phyloP scores from a whole-genome alignment of 1,284 basidiomycete species.

The Naganishia liquefaciens region DNA sequence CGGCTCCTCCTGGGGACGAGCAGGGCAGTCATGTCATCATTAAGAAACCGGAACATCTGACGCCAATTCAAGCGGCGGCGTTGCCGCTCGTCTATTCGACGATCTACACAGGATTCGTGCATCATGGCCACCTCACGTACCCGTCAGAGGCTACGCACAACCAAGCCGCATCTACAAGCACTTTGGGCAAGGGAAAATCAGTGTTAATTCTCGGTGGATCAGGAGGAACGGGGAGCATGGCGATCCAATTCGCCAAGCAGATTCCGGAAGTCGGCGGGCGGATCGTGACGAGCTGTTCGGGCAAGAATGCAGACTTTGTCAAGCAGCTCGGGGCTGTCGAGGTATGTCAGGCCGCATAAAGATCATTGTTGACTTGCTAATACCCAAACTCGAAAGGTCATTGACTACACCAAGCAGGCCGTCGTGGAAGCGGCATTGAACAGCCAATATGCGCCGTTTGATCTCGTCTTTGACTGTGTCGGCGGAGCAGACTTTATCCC shows the following conservation, averaged over 20 bases:
- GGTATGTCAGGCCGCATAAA: conserved; percentile 37
- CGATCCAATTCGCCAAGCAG: conserved; percentile 66
- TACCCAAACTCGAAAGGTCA: conserved; percentile 50
- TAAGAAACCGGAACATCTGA: conserved; percentile 58
- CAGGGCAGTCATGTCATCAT: conserved; percentile 45
- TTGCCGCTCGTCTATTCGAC: conserved; percentile 62
- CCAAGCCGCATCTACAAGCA: conserved; percentile 51
- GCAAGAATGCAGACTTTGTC: conserved; percentile 58
- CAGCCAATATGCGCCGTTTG: conserved; percentile 45
- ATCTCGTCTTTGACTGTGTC: conserved; percentile 47
- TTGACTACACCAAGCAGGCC: conserved; percentile 63
- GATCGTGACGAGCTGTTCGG: conserved; percentile 63
- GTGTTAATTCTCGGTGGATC: conserved; percentile 69
- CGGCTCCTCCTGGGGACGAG: conserved; percentile 30
- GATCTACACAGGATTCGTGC: conserved; percentile 60
- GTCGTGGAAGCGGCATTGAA: conserved; percentile 56
- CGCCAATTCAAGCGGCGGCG: conserved; percentile 62
- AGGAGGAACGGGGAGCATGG: conserved; percentile 64
- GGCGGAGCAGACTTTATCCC: conserved; percentile 42
- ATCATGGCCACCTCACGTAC: conserved; percentile 51
- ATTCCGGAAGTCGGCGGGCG: conserved; percentile 51
- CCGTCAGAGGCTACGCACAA: conserved; percentile 20
- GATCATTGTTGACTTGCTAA: too few relatives aligned
- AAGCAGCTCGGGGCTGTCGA: conserved; percentile 56
- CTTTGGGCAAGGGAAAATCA: conserved; percentile 37